These are phyloP conservation scores for Bertia moriformis DNA, from an alignment of 2,329 filamentous ascomycete species.

Conservation along the genomic window DNA sequence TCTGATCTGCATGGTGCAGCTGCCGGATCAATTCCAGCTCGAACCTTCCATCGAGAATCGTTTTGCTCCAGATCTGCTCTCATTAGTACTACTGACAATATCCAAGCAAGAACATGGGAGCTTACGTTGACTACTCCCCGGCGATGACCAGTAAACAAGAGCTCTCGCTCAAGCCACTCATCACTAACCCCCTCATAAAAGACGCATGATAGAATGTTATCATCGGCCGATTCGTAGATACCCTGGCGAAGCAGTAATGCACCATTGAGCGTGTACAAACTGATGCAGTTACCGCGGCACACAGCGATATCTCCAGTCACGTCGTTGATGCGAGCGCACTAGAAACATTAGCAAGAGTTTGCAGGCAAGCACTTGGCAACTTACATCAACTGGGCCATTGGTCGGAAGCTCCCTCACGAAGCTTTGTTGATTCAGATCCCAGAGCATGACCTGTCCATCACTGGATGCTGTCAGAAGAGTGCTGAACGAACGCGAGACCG, in stretches of 20 bases:
- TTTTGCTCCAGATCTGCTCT: slow-evolving; percentile 1
- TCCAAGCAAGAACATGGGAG: slow-evolving; percentile 33
- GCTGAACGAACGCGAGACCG: slow-evolving; percentile 76
- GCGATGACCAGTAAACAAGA: slow-evolving; percentile 80
- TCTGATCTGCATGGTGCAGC: slow-evolving; percentile 65
- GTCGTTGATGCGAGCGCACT: slow-evolving; percentile 79
- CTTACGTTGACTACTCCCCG: slow-evolving; percentile 73
- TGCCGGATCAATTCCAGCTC: slow-evolving; percentile 64
- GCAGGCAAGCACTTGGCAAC: neutral
- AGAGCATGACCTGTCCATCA: slow-evolving; percentile 73
- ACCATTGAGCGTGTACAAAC: slow-evolving; percentile 80
- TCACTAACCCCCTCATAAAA: slow-evolving; percentile 86
- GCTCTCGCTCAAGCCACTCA: slow-evolving; percentile 76
- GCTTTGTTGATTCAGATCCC: slow-evolving; percentile 83
- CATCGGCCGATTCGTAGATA: slow-evolving; percentile 51
- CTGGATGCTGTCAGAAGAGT: slow-evolving; percentile 71
- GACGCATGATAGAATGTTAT: slow-evolving; percentile 67
- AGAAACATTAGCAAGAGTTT: slow-evolving; percentile 9
- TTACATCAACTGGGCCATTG: slow-evolving; percentile 25
- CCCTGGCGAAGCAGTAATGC: slow-evolving; percentile 68
- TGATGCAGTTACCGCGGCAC: slow-evolving; percentile 60
- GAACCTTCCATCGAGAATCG: slow-evolving; percentile 43
- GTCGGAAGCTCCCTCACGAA: slow-evolving; percentile 65
- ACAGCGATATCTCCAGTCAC: slow-evolving; percentile 80
- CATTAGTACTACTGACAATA: no score